Evolutionary conservation across 192 early-diverging fungal species (phyloP).

Genomic region (Umbelopsis sp.): DNA sequence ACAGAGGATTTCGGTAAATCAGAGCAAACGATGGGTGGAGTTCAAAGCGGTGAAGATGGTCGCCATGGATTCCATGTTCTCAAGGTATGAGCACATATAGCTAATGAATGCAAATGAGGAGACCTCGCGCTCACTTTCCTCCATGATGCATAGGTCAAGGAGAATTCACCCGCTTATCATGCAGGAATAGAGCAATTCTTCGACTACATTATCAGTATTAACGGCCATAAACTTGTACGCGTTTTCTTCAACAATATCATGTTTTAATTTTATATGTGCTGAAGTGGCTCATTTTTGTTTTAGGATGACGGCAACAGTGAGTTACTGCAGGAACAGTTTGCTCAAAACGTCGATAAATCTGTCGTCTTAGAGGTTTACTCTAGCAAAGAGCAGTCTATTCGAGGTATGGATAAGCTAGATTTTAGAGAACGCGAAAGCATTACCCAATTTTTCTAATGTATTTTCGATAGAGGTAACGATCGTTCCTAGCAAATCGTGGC

Average conservation of each 20-base stretch:
- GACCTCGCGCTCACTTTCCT: no score
- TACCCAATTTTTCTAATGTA: background rate
- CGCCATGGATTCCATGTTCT: constrained; percentile 70
- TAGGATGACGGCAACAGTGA: constrained; percentile 40
- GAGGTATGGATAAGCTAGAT: constrained; percentile 31
- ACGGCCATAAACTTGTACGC: constrained; percentile 36
- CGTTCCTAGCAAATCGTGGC: constrained; percentile 35
- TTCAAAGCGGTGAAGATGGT: constrained; percentile 50
- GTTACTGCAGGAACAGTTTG: constrained; percentile 46
- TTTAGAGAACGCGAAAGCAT: background rate
- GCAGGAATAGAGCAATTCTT: constrained; percentile 75
- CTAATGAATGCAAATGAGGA: background rate
- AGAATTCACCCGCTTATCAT: constrained; percentile 64
- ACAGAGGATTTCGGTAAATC: background rate
- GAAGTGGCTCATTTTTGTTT: background rate
- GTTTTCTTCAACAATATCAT: background rate
- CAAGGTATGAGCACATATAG: constrained; percentile 41
- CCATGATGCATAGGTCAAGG: constrained; percentile 53
- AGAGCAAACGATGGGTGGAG: constrained; percentile 45
- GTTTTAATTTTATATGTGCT: background rate
- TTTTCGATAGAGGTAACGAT: constrained; percentile 29
- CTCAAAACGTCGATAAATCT: constrained; percentile 43
- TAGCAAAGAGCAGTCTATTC: constrained; percentile 55
- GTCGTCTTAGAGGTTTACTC: constrained; percentile 58
- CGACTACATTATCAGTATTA: constrained; percentile 68